Conservation (phyloP, 371 early-diverging fungal species). For the Mucor saturninus region DNA sequence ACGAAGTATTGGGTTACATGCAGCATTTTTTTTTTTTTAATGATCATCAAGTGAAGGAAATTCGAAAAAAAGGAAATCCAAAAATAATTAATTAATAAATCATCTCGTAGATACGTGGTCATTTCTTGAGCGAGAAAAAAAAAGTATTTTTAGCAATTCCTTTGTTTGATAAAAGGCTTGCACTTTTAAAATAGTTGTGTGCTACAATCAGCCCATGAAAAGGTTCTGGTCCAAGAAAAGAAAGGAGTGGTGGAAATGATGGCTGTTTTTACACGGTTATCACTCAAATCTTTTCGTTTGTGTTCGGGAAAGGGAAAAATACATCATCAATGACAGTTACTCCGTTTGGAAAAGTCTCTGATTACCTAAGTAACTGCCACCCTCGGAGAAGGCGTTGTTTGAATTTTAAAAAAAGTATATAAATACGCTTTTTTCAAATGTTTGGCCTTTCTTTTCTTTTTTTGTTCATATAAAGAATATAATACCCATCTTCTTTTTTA, state of each 20-base stretch:
- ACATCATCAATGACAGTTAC: slow-evolving; percentile 18
- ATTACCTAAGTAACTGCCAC: slow-evolving; percentile 21
- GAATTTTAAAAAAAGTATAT: slow-evolving; percentile 8
- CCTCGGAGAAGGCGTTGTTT: not conserved
- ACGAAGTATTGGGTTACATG: too few species aligned
- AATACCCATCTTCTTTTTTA: not conserved
- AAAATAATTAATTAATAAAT: too few species aligned
- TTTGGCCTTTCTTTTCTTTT: slow-evolving; percentile 1
- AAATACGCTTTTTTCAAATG: not conserved
- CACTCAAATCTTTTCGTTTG: not conserved
- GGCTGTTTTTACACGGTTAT: too few species aligned
- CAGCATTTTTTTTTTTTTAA: too few species aligned
- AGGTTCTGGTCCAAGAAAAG: not conserved
- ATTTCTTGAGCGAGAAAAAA: not conserved
- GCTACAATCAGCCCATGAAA: not conserved
- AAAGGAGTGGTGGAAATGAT: not conserved
- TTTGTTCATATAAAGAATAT: not conserved
- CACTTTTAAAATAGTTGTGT: not conserved
- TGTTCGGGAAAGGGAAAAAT: too few species aligned
- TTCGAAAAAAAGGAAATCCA: too few species aligned
- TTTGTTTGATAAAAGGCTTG: not conserved
- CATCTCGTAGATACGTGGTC: not conserved
- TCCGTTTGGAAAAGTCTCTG: slow-evolving; percentile 22
- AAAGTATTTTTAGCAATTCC: slow-evolving; percentile 5
- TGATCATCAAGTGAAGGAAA: too few species aligned